phyloP scores from a whole-genome alignment of 2,329 filamentous ascomycete genomes.

The Aureobasidium vineae region DNA sequence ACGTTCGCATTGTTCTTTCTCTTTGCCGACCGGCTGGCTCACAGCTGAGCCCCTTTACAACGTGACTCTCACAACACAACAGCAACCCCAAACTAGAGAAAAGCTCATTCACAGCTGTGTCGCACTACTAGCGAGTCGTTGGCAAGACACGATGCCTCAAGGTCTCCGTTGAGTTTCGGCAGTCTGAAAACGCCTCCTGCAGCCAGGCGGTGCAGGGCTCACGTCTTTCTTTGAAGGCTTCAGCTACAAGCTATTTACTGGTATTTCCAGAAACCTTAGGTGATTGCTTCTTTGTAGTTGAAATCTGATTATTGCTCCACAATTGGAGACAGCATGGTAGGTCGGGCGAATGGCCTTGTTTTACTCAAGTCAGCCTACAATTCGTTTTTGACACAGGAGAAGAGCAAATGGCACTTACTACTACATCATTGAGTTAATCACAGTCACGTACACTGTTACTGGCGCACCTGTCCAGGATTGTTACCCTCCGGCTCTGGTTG shows the following conservation, averaged over 20 bases:
- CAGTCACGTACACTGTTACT: slow-evolving; percentile 11
- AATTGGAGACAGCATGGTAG: neutral
- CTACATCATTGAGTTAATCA: neutral
- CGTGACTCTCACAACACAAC: neutral
- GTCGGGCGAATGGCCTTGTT: neutral
- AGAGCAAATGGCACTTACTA: neutral
- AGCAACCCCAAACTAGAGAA: neutral
- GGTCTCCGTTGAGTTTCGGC: neutral
- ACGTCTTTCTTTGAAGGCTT: neutral
- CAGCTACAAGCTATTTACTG: neutral
- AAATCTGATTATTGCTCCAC: neutral
- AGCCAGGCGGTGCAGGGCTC: neutral
- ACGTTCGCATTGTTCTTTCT: neutral
- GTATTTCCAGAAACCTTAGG: neutral
- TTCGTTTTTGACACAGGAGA: neutral
- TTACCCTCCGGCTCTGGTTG: slow-evolving; percentile 1
- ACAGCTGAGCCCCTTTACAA: neutral
- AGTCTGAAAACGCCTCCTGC: neutral
- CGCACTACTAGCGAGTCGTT: neutral
- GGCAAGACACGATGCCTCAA: neutral
- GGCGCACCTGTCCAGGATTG: slow-evolving; percentile 5
- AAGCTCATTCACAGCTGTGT: neutral
- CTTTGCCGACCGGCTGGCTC: neutral
- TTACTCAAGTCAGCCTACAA: neutral
- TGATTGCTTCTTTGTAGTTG: neutral